phyloP scores from a whole-genome alignment of 208 protist genomes.

The Angomonas desouzai region DNA sequence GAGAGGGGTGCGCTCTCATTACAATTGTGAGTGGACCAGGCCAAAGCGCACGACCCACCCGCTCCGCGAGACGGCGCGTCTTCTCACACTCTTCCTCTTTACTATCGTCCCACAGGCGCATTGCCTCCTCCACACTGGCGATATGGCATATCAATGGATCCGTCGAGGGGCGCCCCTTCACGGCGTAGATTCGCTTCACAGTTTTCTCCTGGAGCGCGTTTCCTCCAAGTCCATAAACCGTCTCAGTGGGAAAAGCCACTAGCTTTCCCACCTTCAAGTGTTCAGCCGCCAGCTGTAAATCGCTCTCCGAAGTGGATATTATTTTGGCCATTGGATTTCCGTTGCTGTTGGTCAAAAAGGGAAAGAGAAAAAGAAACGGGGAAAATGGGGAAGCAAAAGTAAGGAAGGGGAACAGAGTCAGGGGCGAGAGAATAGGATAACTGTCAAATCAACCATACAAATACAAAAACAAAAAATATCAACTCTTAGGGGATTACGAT shows the following conservation, averaged over 20 bases:
- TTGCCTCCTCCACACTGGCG: slow-evolving; percentile 43
- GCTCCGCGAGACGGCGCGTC: slow-evolving; percentile 45
- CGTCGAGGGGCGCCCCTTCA: slow-evolving; percentile 94
- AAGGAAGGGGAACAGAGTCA: neutral
- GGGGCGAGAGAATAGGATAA: too few species aligned
- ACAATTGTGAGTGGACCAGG: slow-evolving; percentile 93
- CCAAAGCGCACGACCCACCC: slow-evolving; percentile 76
- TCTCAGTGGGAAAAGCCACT: slow-evolving; percentile 98
- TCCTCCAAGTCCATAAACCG: slow-evolving; percentile 98
- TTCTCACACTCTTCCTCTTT: slow-evolving; percentile 21
- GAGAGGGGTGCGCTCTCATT: slow-evolving; percentile 38
- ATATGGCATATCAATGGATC: slow-evolving; percentile 98
- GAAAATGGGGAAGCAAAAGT: neutral
- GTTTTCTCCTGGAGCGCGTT: slow-evolving; percentile 88
- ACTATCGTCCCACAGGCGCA: slow-evolving; percentile 57
- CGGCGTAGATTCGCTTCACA: slow-evolving; percentile 89
- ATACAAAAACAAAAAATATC: neutral
- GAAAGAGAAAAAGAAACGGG: slow-evolving; percentile 13
- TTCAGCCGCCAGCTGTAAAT: slow-evolving; percentile 46
- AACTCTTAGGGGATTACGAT: neutral
- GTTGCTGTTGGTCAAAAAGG: slow-evolving; percentile 3
- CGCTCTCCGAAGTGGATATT: slow-evolving; percentile 32
- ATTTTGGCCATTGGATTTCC: slow-evolving; percentile 23
- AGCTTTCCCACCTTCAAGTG: slow-evolving; percentile 58
- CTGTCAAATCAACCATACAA: too few species aligned